These are phyloP conservation scores for Ampelocalamus luodianensis DNA, from an alignment of 176 grass and related monocot species.

Conservation along the genomic window DNA sequence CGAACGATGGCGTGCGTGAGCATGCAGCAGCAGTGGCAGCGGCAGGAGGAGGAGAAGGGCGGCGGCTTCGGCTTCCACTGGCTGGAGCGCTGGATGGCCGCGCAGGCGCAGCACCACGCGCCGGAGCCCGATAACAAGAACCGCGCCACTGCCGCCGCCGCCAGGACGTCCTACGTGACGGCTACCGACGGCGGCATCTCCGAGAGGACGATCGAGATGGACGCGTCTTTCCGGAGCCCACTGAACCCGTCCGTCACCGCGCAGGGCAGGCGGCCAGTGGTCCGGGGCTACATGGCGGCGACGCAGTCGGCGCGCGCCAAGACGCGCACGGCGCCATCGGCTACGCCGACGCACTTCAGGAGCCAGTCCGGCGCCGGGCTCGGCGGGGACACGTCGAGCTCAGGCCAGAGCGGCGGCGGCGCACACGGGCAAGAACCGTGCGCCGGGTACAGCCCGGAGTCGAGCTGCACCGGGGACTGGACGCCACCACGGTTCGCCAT, in stretches of 20 bases:
- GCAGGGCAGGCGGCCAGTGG: constrained; percentile 2
- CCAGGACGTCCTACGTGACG: constrained; percentile 20
- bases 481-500: constrained; percentile 38
- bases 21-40: constrained; percentile 48
- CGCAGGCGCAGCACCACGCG: constrained; percentile 39
- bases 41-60: constrained; percentile 48
- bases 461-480: constrained; percentile 47
- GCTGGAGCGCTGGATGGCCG: constrained; percentile 72
- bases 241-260: constrained; percentile 4
- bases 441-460: constrained; percentile 56
- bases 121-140: constrained; percentile 1
- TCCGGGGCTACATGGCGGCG: constrained; percentile 71
- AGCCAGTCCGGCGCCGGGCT: neutral
- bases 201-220: constrained; percentile 62
- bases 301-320: constrained; percentile 68
- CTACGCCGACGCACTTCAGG: constrained; percentile 27
- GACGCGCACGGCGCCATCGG: constrained; percentile 36
- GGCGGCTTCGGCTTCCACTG: constrained; percentile 63
- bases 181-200: constrained; percentile 34
- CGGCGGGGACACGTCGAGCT: constrained; percentile 55
- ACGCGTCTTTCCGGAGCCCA: constrained; percentile 42
- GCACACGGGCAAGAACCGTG: neutral
- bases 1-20: neutral
- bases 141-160: neutral
- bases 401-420: constrained; percentile 48